Base-by-base conservation (phyloP, 176 grass and related monocot species). In the Ampelocalamus luodianensis region DNA sequence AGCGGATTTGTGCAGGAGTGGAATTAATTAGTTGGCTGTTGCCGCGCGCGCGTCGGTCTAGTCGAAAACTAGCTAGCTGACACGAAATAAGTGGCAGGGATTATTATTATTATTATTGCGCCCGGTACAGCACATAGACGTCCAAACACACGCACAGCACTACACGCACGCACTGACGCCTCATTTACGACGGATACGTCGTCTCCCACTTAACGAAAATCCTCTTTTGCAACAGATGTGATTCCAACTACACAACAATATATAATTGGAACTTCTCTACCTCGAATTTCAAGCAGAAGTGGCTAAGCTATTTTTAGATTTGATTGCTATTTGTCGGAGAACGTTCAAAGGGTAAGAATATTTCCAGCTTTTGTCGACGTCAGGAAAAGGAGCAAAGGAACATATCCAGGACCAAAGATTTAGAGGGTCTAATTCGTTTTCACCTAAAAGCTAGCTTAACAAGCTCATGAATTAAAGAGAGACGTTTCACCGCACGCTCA, bases 401-500 rank as follows among this genome's bases (percentile, higher is more conserved):
- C 63, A 26, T 37, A 87, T 60, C 39, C 78, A 39, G 51, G 53
- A 36, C 7, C 15, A 17, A 74, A 67, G 22, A 73, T 79, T 42
- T 32, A 8, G 5, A 61, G 50, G 50, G 4, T 62, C 44, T 67
- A 3, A 78, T 51, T 69, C n/a, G 34, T 81, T 76, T 75, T 50
- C 77, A 69, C 32, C 50, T 18, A 74, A 85, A 76, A 44, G n/a
- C 48, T 32, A 37, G 18, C 20, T 51, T 49, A 53, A n/a, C 23
- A 64, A 46, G 55, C 5, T 79, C 74, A 6, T 55, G 54, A 16
- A 12, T 32, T 27, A 85, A 85, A 27, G 12, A 63, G 12, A 68
- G 64, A 82, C 83, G 64, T 64, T 62, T 50, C 34, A 62, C 71
- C 77, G 36, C 71, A n/a, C 77, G 48, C 77, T 32, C 51, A 62